Evolutionary conservation across 495 filamentous ascomycete genomes (phyloP).

Genomic region (Penicillium paxilli): DNA sequence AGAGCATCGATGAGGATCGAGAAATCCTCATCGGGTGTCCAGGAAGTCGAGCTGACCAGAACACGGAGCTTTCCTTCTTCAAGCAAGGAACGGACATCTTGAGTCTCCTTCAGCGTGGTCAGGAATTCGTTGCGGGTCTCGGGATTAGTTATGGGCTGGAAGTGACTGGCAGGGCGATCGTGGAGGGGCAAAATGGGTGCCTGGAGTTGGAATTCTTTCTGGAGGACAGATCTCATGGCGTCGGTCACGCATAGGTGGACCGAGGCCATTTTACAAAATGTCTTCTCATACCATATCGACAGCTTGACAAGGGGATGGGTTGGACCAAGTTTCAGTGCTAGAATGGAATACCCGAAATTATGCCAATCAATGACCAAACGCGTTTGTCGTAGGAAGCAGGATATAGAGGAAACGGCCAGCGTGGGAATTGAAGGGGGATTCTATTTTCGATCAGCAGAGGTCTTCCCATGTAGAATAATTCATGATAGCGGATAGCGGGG

Average conservation of each 20-base stretch:
- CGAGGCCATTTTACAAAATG: constrained; percentile 65
- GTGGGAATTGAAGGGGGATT: constrained; percentile 97
- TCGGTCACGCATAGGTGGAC: constrained; percentile 85
- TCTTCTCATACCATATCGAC: constrained; percentile 73
- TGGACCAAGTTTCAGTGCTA: constrained; percentile 64
- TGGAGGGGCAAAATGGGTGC: constrained; percentile 73
- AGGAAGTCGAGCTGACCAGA: constrained; percentile 88
- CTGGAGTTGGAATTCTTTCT: constrained; percentile 58
- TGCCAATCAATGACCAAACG: constrained; percentile 95
- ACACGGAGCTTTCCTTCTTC: constrained; percentile 57
- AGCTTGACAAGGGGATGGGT: constrained; percentile 74
- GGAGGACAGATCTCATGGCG: constrained; percentile 78
- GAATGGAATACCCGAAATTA: constrained; percentile 97
- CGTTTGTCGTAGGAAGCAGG: constrained; percentile 77
- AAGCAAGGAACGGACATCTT: constrained; percentile 55
- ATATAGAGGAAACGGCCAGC: constrained; percentile 67
- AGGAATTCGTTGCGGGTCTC: constrained; percentile 59
- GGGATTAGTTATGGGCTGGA: constrained; percentile 61
- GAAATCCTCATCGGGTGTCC: constrained; percentile 98
- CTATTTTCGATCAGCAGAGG: constrained; percentile 39
- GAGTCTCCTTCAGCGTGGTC: constrained; percentile 56
- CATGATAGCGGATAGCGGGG: no score
- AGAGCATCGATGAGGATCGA: constrained; percentile 84
- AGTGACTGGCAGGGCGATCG: constrained; percentile 82
- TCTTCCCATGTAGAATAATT: no score